These are phyloP conservation scores for Pseudozyma flocculosa DNA, from an alignment of 1,284 basidiomycete genomes.

Conservation along the genomic window DNA sequence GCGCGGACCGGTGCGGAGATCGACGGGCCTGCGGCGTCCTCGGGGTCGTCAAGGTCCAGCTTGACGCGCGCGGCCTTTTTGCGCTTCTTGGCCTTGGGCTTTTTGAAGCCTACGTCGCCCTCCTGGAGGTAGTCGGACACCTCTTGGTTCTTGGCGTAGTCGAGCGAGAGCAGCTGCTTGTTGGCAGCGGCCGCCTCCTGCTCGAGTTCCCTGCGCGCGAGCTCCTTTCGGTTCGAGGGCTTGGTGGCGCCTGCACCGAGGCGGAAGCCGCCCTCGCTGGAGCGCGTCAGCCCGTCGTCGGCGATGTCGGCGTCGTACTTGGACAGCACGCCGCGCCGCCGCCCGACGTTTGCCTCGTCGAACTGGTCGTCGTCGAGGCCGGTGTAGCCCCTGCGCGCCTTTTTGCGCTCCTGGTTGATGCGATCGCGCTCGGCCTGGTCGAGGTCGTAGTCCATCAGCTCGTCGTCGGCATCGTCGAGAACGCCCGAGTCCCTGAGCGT, in stretches of 20 bases:
- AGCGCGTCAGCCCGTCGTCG: constrained; percentile 57
- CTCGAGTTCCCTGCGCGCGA: constrained; percentile 63
- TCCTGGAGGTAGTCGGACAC: constrained; percentile 84
- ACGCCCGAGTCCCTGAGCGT: constrained; percentile 94
- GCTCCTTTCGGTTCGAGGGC: constrained; percentile 56
- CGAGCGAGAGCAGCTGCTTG: constrained; percentile 71
- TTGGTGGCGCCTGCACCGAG: constrained; percentile 26
- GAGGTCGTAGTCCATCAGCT: constrained; percentile 90
- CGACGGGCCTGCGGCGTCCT: constrained; percentile 44
- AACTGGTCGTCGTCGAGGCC: constrained; percentile 97
- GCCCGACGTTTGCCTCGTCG: constrained; percentile 62
- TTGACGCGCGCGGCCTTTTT: constrained; percentile 85
- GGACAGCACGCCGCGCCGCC: constrained; percentile 78
- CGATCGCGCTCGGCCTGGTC: constrained; percentile 78
- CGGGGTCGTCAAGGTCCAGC: constrained; percentile 68
- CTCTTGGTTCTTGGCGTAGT: constrained; percentile 81
- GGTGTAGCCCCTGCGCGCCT: constrained; percentile 85
- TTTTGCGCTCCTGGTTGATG: constrained; percentile 79
- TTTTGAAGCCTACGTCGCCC: constrained; percentile 90
- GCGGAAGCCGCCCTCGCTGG: constrained; percentile 33
- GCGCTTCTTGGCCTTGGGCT: constrained; percentile 73
- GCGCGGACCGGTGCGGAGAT: constrained; percentile 23
- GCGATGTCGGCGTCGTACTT: constrained; percentile 93
- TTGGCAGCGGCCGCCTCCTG: constrained; percentile 62
- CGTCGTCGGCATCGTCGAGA: constrained; percentile 94